Conservation (phyloP, 139 green algal species). For the Chlamydomonas sp. region DNA sequence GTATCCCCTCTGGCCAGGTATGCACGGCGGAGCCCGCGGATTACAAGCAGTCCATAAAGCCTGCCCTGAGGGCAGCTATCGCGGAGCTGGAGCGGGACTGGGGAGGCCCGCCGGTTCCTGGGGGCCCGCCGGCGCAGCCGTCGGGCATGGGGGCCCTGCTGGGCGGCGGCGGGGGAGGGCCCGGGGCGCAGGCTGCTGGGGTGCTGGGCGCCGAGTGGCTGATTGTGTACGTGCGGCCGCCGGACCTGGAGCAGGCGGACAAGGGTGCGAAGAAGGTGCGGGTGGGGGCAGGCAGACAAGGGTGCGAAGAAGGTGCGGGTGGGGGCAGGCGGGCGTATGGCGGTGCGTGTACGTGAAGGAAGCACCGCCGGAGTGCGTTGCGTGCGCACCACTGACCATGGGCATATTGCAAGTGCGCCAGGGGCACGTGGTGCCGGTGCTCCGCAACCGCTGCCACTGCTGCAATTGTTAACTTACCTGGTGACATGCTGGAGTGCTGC, state of each 20-base stretch:
- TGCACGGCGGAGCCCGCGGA: constrained; percentile 74
- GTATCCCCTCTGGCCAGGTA: constrained; percentile 49
- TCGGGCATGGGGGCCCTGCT: constrained; percentile 8
- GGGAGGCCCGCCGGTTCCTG: constrained; percentile 33
- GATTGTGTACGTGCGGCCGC: constrained; percentile 75
- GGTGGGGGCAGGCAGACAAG: constrained; percentile 27
- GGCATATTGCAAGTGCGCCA: no score
- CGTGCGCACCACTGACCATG: no score
- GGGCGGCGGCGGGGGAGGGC: neutral
- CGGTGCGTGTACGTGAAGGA: neutral
- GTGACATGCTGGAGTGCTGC: no score
- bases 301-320: constrained; percentile 35
- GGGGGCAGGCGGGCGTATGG: neutral
- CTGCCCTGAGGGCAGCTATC: constrained; percentile 25
- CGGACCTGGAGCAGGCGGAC: constrained; percentile 53
- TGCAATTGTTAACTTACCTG: no score
- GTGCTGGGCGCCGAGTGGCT: constrained; percentile 62
- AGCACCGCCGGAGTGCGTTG: no score
- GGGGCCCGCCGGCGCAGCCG: neutral
- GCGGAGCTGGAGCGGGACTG: constrained; percentile 69
- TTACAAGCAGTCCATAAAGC: constrained; percentile 59
- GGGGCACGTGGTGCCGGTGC: no score
- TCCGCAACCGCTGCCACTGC: no score
- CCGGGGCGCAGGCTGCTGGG: neutral
- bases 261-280: constrained; percentile 44